Percentiles rank a stretch among this genome's conserved stretches.
Conservation (phyloP, 2,329 filamentous ascomycete genomes). For the Clonostachys chloroleuca region DNA sequence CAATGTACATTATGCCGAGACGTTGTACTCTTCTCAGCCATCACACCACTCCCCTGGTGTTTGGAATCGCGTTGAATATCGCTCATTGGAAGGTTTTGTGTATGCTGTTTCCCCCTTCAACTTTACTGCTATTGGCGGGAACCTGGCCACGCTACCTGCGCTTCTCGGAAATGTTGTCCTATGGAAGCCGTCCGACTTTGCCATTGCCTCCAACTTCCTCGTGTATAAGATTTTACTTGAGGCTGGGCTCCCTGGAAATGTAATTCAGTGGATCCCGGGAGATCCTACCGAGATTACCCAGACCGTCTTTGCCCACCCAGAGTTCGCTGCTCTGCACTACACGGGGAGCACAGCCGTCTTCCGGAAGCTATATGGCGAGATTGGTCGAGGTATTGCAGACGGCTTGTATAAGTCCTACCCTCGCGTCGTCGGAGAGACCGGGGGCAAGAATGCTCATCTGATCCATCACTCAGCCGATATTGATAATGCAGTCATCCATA, state of each 20-base stretch:
- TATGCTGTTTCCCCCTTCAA: constrained; percentile 94
- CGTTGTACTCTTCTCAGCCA: constrained; percentile 83
- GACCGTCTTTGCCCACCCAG: constrained; percentile 34
- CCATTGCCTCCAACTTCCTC: constrained; percentile 24
- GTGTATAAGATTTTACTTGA: constrained; percentile 31
- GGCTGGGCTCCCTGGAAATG: constrained; percentile 28
- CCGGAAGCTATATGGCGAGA: constrained; percentile 19
- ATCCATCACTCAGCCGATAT: not conserved
- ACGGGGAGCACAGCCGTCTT: constrained; percentile 32
- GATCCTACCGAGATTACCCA: constrained; percentile 27
- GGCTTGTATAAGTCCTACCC: constrained; percentile 28
- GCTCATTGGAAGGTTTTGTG: constrained; percentile 88
- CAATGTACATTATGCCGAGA: constrained; percentile 89
- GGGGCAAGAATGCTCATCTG: constrained; percentile 40
- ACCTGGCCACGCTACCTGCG: constrained; percentile 78
- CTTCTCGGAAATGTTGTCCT: constrained; percentile 85
- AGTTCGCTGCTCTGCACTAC: constrained; percentile 65
- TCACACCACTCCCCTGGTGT: constrained; percentile 75
- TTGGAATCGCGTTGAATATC: constrained; percentile 88
- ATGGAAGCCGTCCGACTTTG: constrained; percentile 30
- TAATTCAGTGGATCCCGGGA: constrained; percentile 30
- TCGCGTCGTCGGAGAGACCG: constrained; percentile 43
- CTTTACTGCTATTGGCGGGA: constrained; percentile 91
- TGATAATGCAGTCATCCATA: not conserved
- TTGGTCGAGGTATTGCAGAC: constrained; percentile 13